Evolutionary conservation across 1,139 yeast species (phyloP).

Genomic region (Suhomyces atakaporum): DNA sequence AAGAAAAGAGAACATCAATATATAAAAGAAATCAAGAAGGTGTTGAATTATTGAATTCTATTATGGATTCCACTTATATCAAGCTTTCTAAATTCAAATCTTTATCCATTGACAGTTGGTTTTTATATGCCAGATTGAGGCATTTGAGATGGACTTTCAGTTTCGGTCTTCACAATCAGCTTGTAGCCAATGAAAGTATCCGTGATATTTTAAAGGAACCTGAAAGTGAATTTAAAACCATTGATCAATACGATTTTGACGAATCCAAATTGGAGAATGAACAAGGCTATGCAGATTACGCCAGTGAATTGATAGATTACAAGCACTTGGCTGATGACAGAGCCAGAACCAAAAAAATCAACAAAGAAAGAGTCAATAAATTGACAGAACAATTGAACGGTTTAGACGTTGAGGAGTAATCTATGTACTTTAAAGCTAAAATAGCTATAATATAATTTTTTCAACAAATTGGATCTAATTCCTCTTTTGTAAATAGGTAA

Average conservation of each 20-base stretch:
- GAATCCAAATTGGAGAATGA: slow-evolving; percentile 12
- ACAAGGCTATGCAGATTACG: slow-evolving; percentile 16
- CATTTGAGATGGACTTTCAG: slow-evolving; percentile 74
- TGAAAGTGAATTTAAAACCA: slow-evolving; percentile 25
- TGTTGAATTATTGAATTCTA: slow-evolving; percentile 37
- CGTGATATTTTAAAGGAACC: slow-evolving; percentile 45
- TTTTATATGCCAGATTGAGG: slow-evolving; percentile 58
- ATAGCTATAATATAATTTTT: too few relatives aligned
- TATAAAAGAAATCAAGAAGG: slow-evolving; percentile 42
- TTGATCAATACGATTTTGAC: slow-evolving; percentile 11
- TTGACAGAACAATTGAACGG: slow-evolving; percentile 16
- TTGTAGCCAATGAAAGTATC: slow-evolving; percentile 51
- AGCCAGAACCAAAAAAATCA: slow-evolving; percentile 19
- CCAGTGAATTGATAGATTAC: slow-evolving; percentile 14
- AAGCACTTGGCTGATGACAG: slow-evolving; percentile 17
- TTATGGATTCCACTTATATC: slow-evolving; percentile 49
- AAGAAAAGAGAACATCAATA: slow-evolving; percentile 35
- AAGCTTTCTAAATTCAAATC: slow-evolving; percentile 57
- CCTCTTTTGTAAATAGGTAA: too few relatives aligned
- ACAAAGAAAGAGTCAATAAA: slow-evolving; percentile 18
- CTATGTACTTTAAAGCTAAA: too few relatives aligned
- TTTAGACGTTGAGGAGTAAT: slow-evolving; percentile 10
- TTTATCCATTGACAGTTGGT: slow-evolving; percentile 68
- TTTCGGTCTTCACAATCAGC: slow-evolving; percentile 64
- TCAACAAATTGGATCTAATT: too few relatives aligned